These are phyloP conservation scores for Tetrapisispora taiwanensis DNA, from an alignment of 805 yeast genomes.

Conservation along the genomic window DNA sequence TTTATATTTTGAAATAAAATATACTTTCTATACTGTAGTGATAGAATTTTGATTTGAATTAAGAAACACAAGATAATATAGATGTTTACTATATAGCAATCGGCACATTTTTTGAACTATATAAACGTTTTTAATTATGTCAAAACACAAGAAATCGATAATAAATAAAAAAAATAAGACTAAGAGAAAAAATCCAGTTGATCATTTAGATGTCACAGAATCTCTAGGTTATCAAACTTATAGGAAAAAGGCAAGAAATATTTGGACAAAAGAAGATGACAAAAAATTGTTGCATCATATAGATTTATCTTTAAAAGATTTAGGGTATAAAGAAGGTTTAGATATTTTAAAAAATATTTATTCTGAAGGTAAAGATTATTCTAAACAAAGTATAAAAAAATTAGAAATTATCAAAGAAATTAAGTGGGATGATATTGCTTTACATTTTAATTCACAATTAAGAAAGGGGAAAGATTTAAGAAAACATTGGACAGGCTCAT, in stretches of 20 bases:
- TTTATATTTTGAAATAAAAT: too few relatives aligned
- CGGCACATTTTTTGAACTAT: too few relatives aligned
- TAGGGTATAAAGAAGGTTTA: slow-evolving; percentile 31
- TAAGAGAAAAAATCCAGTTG: slow-evolving; percentile 11
- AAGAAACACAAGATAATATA: too few relatives aligned
- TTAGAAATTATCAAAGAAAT: slow-evolving; percentile 29
- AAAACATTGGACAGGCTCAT: slow-evolving; percentile 77
- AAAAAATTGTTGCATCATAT: slow-evolving; percentile 37
- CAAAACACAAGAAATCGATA: background rate
- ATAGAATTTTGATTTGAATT: too few relatives aligned
- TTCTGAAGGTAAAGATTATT: background rate
- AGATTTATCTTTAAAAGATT: slow-evolving; percentile 25
- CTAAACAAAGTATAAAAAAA: slow-evolving; percentile 13
- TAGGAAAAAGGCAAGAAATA: slow-evolving; percentile 48
- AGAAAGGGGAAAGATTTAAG: slow-evolving; percentile 76
- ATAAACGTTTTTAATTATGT: too few relatives aligned
- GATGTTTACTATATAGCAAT: too few relatives aligned
- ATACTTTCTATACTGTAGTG: too few relatives aligned
- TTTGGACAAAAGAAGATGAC: slow-evolving; percentile 78
- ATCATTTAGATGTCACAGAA: slow-evolving; percentile 47
- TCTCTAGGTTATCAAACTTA: slow-evolving; percentile 67
- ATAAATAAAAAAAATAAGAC: background rate
- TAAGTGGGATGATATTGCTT: slow-evolving; percentile 55
- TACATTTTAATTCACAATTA: slow-evolving; percentile 34
- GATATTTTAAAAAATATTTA: slow-evolving; percentile 20